Conservation (phyloP, 768 basidiomycete genomes). For the Termitomyces sp. region DNA sequence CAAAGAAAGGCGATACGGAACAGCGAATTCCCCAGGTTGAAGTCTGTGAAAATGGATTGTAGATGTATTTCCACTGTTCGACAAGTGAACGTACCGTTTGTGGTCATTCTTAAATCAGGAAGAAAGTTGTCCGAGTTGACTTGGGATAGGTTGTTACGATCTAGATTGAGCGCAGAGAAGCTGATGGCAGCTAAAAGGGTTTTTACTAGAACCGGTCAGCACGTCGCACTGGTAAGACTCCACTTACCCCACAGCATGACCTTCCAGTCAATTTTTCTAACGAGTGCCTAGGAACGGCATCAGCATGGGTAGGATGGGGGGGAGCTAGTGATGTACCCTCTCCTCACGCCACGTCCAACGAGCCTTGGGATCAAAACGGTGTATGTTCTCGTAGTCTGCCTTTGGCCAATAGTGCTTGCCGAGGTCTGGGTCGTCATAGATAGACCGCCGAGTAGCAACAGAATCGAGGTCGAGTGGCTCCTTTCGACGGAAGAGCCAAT, state of each 20-base stretch:
- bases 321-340: conserved; percentile 26
- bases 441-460: conserved; percentile 48
- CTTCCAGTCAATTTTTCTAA: conserved; percentile 61
- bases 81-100: conserved; percentile 30
- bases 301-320: not conserved
- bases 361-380: conserved; percentile 53
- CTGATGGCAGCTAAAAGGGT: conserved; percentile 41
- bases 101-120: conserved; percentile 52
- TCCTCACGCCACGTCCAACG: conserved; percentile 65
- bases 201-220: not conserved
- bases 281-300: conserved; percentile 33
- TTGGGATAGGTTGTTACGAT: conserved; percentile 52
- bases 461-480: conserved; percentile 32
- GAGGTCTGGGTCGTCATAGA: conserved; percentile 50
- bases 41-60: conserved; percentile 33
- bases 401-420: conserved; percentile 50
- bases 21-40: conserved; percentile 55
- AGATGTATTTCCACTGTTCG: not conserved
- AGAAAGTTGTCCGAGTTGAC: conserved; percentile 61
- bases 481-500: conserved; percentile 32
- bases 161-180: conserved; percentile 57
- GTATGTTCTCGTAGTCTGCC: conserved; percentile 50
- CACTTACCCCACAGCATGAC: conserved; percentile 48
- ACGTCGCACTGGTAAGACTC: not conserved
- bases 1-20: conserved; percentile 50